A percentile compares a stretch with the other conserved stretches of the same genome.
phyloP scores from a whole-genome alignment of 495 filamentous ascomycete species.

The Penicillium longicatenatum region DNA sequence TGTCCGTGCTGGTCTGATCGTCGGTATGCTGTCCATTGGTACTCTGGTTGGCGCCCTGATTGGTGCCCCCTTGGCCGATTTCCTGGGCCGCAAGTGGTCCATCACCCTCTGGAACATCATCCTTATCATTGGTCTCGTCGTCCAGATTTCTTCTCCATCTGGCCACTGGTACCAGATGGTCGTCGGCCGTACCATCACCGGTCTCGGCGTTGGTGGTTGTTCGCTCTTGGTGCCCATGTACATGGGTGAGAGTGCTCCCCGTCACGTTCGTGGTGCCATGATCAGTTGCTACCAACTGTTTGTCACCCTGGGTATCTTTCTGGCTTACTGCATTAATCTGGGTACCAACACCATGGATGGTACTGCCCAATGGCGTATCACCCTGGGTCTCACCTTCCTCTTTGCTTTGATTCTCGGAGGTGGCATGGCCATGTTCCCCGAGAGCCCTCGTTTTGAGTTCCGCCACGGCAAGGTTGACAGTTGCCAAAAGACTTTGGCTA shows the following conservation, averaged over 20 bases:
- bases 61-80: slow-evolving; percentile 56
- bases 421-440: slow-evolving; percentile 72
- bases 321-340: slow-evolving; percentile 77
- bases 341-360: slow-evolving; percentile 57
- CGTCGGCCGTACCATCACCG: slow-evolving; percentile 59
- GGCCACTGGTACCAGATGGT: slow-evolving; percentile 57
- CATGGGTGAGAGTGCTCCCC: slow-evolving; percentile 68
- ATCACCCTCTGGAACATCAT: slow-evolving; percentile 59
- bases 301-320: slow-evolving; percentile 84
- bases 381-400: slow-evolving; percentile 74
- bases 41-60: slow-evolving; percentile 66
- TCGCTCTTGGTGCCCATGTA: slow-evolving; percentile 75
- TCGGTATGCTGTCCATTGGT: slow-evolving; percentile 62
- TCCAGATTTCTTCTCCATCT: slow-evolving; percentile 61
- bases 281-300: slow-evolving; percentile 81
- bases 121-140: slow-evolving; percentile 64
- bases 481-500: slow-evolving; percentile 65
- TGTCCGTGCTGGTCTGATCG: slow-evolving; percentile 55
- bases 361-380: slow-evolving; percentile 72
- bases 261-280: slow-evolving; percentile 66
- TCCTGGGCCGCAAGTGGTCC: slow-evolving; percentile 54
- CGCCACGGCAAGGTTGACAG: slow-evolving; percentile 63
- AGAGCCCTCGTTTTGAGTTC: slow-evolving; percentile 70
- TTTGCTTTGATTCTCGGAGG: slow-evolving; percentile 73
- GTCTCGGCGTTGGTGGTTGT: slow-evolving; percentile 69